A percentile compares a stretch with the other conserved stretches of the same genome.
These are phyloP conservation scores for Echium plantagineum DNA, from an alignment of 257 asterid species.

Conservation along the genomic window DNA sequence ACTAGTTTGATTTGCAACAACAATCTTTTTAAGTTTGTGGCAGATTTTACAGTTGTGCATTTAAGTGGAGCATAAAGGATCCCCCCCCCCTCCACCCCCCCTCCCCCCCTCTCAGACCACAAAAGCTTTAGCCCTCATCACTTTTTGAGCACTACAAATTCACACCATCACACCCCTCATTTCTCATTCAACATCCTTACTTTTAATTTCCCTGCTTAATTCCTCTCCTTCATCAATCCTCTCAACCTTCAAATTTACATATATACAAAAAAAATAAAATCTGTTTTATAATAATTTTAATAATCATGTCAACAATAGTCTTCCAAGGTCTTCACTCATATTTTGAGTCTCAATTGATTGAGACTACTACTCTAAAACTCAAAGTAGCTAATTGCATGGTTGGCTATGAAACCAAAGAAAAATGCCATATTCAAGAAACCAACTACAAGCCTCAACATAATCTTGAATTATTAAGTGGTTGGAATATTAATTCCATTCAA, in stretches of 20 bases:
- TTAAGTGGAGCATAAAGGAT: neutral
- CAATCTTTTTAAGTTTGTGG: neutral
- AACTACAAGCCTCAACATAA: neutral
- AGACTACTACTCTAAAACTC: conserved; percentile 47
- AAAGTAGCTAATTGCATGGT: conserved; percentile 15
- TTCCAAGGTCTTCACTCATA: conserved; percentile 33
- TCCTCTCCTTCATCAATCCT: conserved; percentile 1
- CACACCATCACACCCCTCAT: conserved; percentile 36
- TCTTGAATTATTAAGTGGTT: conserved; percentile 20
- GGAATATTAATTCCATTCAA: conserved; percentile 43
- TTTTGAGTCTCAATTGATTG: conserved; percentile 31
- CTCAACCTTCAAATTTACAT: neutral
- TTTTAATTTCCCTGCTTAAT: conserved; percentile 11
- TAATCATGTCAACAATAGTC: conserved; percentile 46
- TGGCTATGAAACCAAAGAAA: neutral
- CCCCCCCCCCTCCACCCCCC: too few species aligned
- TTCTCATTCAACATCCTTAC: conserved; percentile 35
- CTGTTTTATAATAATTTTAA: neutral
- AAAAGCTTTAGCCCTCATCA: conserved; percentile 15
- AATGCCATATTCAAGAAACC: neutral
- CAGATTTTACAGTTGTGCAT: neutral
- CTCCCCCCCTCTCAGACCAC: too few species aligned
- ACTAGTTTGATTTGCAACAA: neutral
- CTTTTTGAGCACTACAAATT: conserved; percentile 65
- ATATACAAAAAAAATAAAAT: neutral